Conservation (phyloP, 140 eudicot genomes). For the Flaveria floridana region DNA sequence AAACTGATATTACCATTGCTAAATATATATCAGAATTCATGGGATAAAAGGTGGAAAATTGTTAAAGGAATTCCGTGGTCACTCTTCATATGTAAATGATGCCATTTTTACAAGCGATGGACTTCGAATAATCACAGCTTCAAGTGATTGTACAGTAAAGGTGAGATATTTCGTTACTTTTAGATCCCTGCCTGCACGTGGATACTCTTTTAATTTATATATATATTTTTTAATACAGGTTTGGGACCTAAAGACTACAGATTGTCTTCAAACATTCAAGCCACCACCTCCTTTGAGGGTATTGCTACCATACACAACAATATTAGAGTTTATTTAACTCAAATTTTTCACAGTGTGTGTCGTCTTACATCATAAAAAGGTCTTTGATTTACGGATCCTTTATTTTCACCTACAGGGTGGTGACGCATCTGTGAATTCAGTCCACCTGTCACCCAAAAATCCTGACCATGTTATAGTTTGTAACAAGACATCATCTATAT, state of each 20-base stretch:
- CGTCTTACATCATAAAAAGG: background rate
- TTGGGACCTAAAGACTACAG: conserved; percentile 82
- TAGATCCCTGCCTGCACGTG: conserved; percentile 17
- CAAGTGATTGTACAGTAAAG: conserved; percentile 96
- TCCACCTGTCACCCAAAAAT: conserved; percentile 88
- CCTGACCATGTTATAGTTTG: conserved; percentile 92
- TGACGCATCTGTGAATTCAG: conserved; percentile 91
- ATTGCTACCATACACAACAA: conserved; percentile 15
- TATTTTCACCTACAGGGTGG: conserved; percentile 61
- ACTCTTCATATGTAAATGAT: conserved; percentile 85
- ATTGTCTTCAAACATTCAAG: conserved; percentile 82
- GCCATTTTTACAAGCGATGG: conserved; percentile 89
- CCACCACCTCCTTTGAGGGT: conserved; percentile 97
- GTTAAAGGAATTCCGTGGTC: conserved; percentile 95
- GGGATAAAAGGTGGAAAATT: conserved; percentile 86
- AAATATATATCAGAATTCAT: conserved; percentile 53
- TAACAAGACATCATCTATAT: conserved; percentile 88
- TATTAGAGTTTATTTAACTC: background rate
- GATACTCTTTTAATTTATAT: conserved; percentile 4
- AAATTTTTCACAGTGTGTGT: background rate
- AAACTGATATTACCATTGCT: conserved; percentile 14
- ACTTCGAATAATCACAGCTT: conserved; percentile 80
- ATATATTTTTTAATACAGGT: conserved; percentile 43
- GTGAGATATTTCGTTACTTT: conserved; percentile 37
- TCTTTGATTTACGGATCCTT: conserved; percentile 13